phyloP scores from a whole-genome alignment of 2,329 filamentous ascomycete species.

The Ophiocordyceps unilateralis region DNA sequence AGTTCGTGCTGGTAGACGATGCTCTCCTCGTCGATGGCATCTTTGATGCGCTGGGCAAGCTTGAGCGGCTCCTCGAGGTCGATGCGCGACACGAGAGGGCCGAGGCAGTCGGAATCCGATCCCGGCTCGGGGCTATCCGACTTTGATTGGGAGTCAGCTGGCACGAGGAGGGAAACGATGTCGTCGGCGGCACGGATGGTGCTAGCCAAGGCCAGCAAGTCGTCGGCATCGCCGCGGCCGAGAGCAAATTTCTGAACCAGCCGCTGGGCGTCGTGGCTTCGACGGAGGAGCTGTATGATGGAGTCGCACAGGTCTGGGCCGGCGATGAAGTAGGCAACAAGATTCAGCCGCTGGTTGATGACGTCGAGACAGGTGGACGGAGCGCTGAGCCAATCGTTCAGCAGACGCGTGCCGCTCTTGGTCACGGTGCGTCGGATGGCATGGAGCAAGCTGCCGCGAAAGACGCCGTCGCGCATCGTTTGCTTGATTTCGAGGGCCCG shows the following conservation, averaged over 20 bases:
- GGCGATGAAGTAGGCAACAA: constrained; percentile 60
- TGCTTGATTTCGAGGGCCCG: constrained; percentile 75
- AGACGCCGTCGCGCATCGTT: constrained; percentile 64
- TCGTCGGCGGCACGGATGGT: constrained; percentile 62
- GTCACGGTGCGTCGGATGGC: constrained; percentile 82
- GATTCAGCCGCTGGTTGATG: constrained; percentile 64
- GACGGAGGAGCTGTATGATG: constrained; percentile 48
- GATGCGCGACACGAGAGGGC: constrained; percentile 36
- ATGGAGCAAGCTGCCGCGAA: constrained; percentile 74
- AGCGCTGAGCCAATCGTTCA: constrained; percentile 73
- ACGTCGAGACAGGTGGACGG: constrained; percentile 73
- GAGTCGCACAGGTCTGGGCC: constrained; percentile 52
- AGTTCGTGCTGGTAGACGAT: constrained; percentile 64
- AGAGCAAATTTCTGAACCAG: constrained; percentile 89
- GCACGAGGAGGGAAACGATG: constrained; percentile 33
- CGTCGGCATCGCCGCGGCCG: constrained; percentile 80
- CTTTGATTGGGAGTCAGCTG: constrained; percentile 3
- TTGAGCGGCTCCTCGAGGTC: constrained; percentile 47
- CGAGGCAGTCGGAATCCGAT: constrained; percentile 18
- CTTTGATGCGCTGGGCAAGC: constrained; percentile 53
- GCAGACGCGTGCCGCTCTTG: constrained; percentile 70
- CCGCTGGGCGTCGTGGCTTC: constrained; percentile 72
- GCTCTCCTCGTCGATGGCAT: constrained; percentile 84
- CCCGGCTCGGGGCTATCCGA: constrained; percentile 3
- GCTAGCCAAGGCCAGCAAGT: constrained; percentile 65